Conservation (phyloP, 1,139 yeast species). For the Trichomonascaceae sp. region DNA sequence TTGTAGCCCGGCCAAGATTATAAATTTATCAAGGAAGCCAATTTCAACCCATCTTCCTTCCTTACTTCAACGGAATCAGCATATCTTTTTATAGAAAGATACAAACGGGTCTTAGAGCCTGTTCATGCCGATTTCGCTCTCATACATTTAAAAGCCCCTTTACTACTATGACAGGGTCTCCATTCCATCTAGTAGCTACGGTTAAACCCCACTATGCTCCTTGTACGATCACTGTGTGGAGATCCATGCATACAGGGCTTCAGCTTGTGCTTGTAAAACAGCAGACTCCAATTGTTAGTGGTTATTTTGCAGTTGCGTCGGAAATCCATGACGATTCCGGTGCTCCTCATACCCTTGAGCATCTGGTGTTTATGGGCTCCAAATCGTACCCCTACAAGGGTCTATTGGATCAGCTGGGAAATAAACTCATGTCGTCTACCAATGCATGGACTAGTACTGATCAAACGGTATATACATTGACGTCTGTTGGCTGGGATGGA, state of each 20-base stretch:
- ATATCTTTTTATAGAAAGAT: neutral
- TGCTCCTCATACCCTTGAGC: slow-evolving; percentile 93
- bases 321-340: slow-evolving; percentile 86
- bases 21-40: neutral
- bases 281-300: slow-evolving; percentile 85
- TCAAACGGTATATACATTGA: slow-evolving; percentile 87
- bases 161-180: slow-evolving; percentile 3
- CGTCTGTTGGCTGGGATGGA: slow-evolving; percentile 97
- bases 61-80: neutral
- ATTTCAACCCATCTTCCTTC: neutral
- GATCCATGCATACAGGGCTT: slow-evolving; percentile 70
- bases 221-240: slow-evolving; percentile 46
- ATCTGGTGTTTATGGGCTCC: slow-evolving; percentile 91
- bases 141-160: neutral
- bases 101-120: neutral
- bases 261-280: slow-evolving; percentile 72
- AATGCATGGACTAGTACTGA: slow-evolving; percentile 98
- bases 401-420: slow-evolving; percentile 77
- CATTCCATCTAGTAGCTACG: slow-evolving; percentile 23
- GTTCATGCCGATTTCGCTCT: neutral
- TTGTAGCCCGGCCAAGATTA: neutral
- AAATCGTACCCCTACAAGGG: slow-evolving; percentile 88
- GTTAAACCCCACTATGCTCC: slow-evolving; percentile 23
- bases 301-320: slow-evolving; percentile 92
- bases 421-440: slow-evolving; percentile 76